These are phyloP conservation scores for Scopulariopsis brevicaulis DNA, from an alignment of 2,329 filamentous ascomycete genomes.

Conservation along the genomic window DNA sequence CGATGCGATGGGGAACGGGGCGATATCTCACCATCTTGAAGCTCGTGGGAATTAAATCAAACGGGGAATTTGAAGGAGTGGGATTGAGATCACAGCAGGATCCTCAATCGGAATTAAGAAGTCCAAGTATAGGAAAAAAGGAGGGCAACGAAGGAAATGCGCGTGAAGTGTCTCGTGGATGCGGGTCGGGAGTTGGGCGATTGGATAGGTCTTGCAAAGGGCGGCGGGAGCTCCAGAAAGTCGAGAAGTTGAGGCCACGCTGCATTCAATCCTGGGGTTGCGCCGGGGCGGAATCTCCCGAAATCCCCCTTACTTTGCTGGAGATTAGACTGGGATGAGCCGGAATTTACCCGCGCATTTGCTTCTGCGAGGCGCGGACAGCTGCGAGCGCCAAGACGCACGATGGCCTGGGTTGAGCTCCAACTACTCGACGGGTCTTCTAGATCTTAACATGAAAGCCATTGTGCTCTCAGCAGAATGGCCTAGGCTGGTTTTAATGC, in stretches of 20 bases:
- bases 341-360: neutral
- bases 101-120: neutral
- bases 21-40: constrained; percentile 2
- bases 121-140: neutral
- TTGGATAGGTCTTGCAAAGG: neutral
- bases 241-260: constrained; percentile 4
- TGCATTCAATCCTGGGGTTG: neutral
- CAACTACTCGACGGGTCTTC: too few species aligned
- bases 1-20: neutral
- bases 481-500: neutral
- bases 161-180: neutral
- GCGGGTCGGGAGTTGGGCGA: neutral
- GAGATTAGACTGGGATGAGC: neutral
- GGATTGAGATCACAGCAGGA: constrained; percentile 1
- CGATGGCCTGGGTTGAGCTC: too few species aligned
- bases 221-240: neutral
- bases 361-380: neutral
- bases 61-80: neutral
- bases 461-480: too few species aligned
- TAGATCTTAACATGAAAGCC: too few species aligned
- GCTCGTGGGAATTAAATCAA: neutral
- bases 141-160: neutral
- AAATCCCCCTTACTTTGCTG: neutral
- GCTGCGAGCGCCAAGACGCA: too few species aligned
- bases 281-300: constrained; percentile 1